Evolutionary conservation across 148 eudicot species (phyloP).

Genomic region (Tetragonia tetragonoides): DNA sequence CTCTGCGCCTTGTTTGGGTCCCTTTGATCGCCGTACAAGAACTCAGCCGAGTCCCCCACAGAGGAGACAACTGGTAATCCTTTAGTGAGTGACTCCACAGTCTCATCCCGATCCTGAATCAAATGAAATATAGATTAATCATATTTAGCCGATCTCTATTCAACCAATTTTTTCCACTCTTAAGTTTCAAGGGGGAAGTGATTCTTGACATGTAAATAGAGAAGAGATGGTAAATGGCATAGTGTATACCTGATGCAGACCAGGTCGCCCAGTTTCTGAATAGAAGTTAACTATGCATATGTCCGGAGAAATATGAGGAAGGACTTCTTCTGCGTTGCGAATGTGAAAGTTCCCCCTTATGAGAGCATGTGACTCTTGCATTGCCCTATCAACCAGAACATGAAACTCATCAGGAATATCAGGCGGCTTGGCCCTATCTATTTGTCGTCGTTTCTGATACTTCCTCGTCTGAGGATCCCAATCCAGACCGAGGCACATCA

Average conservation of each 20-base stretch:
- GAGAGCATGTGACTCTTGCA: slow-evolving; percentile 42
- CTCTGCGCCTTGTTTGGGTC: slow-evolving; percentile 36
- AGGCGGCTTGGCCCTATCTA: slow-evolving; percentile 44
- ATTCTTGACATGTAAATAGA: background rate
- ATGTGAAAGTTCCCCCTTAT: slow-evolving; percentile 13
- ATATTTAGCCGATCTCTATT: background rate
- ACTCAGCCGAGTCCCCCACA: slow-evolving; percentile 65
- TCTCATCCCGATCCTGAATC: slow-evolving; percentile 66
- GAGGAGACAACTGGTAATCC: slow-evolving; percentile 67
- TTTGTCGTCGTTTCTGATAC: slow-evolving; percentile 29
- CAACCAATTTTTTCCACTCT: background rate
- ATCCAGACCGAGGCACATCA: slow-evolving; percentile 73
- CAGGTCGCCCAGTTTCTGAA: slow-evolving; percentile 50
- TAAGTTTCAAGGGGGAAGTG: background rate
- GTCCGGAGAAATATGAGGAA: slow-evolving; percentile 58
- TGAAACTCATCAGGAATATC: slow-evolving; percentile 40
- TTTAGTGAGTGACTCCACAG: slow-evolving; percentile 36
- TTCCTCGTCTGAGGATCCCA: slow-evolving; percentile 62
- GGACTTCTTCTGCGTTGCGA: slow-evolving; percentile 32
- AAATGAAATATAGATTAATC: background rate
- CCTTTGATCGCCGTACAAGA: slow-evolving; percentile 56
- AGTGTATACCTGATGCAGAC: slow-evolving; percentile 65
- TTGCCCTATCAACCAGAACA: slow-evolving; percentile 39
- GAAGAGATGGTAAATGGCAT: background rate
- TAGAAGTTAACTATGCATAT: slow-evolving; percentile 74